Evolutionary conservation across 495 filamentous ascomycete genomes (phyloP).

Genomic region (Beverwykella pulmonaria): DNA sequence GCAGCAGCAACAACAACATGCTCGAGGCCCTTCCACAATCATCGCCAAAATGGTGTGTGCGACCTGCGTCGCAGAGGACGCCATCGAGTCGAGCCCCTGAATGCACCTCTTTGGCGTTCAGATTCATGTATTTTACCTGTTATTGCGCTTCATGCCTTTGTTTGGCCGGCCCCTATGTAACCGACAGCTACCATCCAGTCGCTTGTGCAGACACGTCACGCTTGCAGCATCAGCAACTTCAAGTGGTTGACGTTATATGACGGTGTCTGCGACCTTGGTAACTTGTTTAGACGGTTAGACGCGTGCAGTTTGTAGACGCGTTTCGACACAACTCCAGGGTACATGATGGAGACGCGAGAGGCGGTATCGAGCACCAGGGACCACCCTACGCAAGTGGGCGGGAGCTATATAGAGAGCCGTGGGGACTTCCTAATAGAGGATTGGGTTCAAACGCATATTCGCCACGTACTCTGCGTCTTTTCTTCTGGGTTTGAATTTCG

Average conservation of each 20-base stretch:
- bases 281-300: not conserved
- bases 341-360: no score
- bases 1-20: not conserved
- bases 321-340: no score
- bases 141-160: constrained; percentile 4
- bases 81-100: not conserved
- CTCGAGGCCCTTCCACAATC: not conserved
- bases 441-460: no score
- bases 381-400: no score
- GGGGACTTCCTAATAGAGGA: no score
- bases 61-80: not conserved
- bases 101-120: not conserved
- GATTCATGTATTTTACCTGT: not conserved
- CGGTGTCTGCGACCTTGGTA: not conserved
- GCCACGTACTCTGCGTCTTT: no score
- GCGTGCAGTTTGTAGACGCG: no score
- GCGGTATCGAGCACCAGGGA: no score
- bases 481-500: no score
- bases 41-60: not conserved
- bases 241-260: not conserved
- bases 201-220: not conserved
- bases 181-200: constrained; percentile 2
- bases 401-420: no score
- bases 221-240: not conserved
- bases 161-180: constrained; percentile 1